Evolutionary conservation across 2,329 filamentous ascomycete genomes (phyloP).

Genomic region (Verticillium albo-atrum): DNA sequence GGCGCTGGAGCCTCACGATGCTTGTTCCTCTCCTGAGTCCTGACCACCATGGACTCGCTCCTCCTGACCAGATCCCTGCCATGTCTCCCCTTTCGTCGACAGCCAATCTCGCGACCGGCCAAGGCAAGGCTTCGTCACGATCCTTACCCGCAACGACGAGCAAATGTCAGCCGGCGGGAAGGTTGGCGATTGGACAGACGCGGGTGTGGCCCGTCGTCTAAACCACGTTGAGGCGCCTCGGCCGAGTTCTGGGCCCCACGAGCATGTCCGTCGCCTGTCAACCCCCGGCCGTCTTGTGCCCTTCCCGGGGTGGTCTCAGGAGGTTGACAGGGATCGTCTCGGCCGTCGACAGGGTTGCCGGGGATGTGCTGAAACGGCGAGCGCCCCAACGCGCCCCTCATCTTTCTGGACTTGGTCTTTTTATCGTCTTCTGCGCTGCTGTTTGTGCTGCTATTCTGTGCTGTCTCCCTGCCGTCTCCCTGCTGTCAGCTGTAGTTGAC

Average conservation of each 20-base stretch:
- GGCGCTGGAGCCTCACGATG: not conserved
- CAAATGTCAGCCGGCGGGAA: not conserved
- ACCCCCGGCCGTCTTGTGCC: not conserved
- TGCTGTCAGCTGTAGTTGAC: too few species aligned
- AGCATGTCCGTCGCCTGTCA: not conserved
- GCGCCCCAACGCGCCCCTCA: not conserved
- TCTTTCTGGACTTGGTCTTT: not conserved
- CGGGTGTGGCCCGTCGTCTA: not conserved
- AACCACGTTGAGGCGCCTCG: not conserved
- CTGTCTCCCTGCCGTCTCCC: too few species aligned
- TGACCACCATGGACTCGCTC: too few species aligned
- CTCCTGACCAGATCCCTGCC: not conserved
- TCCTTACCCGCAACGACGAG: not conserved
- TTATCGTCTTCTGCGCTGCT: not conserved
- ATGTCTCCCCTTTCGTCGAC: not conserved
- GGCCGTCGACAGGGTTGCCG: not conserved
- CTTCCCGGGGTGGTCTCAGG: too few species aligned
- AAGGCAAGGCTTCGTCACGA: not conserved
- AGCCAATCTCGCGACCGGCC: not conserved
- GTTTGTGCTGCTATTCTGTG: not conserved
- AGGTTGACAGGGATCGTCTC: not conserved
- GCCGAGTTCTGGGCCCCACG: not conserved
- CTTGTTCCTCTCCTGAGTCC: not conserved
- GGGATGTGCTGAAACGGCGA: not conserved
- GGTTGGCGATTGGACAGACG: not conserved